Conservation (phyloP, 78 protist species). For the Dictyostelium intermedium region DNA sequence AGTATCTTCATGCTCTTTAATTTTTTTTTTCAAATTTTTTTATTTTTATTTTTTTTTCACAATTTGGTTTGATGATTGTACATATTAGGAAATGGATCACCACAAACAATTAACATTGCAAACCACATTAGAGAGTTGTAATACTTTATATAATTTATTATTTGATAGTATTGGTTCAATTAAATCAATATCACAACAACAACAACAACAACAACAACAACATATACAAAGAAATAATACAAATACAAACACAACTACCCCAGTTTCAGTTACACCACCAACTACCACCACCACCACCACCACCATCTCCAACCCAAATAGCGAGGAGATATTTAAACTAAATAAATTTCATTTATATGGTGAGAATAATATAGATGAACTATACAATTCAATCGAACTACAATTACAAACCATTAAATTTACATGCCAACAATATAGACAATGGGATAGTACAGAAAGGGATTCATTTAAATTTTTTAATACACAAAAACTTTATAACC, state of each 20-base stretch:
- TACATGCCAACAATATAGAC: conserved; percentile 54
- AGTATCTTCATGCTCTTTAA: too few species aligned
- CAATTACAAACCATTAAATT: conserved; percentile 36
- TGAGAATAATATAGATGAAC: conserved; percentile 32
- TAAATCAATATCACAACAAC: not conserved
- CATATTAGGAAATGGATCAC: not conserved
- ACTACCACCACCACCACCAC: not conserved
- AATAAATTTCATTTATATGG: not conserved
- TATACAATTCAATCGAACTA: not conserved
- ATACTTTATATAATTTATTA: not conserved
- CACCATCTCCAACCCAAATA: not conserved
- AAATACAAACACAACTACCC: not conserved
- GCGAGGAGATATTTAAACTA: not conserved
- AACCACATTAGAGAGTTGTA: not conserved
- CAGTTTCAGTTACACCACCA: not conserved
- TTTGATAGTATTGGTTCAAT: not conserved
- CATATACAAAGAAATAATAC: not conserved
- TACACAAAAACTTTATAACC: conserved; percentile 10
- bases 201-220: not conserved
- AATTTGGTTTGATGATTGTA: not conserved
- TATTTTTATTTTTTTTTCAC: not conserved
- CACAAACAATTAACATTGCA: conserved; percentile 1
- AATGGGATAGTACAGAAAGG: conserved; percentile 35
- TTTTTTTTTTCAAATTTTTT: not conserved
- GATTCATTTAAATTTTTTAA: not conserved